Conservation (phyloP, 805 yeast species). For the Yarrowia sp. region DNA sequence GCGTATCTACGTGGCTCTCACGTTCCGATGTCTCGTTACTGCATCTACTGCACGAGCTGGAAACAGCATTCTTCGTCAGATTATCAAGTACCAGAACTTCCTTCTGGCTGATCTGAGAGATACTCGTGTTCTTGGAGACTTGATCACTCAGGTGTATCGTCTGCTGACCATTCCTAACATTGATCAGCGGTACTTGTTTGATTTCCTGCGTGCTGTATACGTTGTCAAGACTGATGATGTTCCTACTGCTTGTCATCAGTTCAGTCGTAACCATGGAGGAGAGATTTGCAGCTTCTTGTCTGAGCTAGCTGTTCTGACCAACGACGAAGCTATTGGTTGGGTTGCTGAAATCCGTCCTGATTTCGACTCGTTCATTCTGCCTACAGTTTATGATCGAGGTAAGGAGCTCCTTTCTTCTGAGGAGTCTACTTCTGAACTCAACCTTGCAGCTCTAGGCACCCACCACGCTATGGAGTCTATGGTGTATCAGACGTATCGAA, state of each 20-base stretch:
- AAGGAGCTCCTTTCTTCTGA: not conserved
- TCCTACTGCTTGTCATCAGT: not conserved
- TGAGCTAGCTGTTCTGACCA: conserved; percentile 13
- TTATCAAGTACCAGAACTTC: conserved; percentile 13
- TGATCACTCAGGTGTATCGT: conserved; percentile 8
- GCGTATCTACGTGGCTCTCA: not conserved
- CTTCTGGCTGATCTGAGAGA: conserved; percentile 9
- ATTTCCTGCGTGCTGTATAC: conserved; percentile 10
- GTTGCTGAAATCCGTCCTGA: not conserved
- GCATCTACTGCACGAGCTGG: conserved; percentile 15
- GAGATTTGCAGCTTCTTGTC: conserved; percentile 4
- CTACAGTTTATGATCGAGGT: conserved; percentile 1
- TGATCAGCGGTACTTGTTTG: conserved; percentile 16
- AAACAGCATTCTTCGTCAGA: conserved; percentile 12
- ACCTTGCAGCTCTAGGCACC: not conserved
- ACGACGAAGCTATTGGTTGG: conserved; percentile 21
- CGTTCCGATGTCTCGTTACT: not conserved
- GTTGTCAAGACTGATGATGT: conserved; percentile 6
- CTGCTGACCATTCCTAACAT: conserved; percentile 4
- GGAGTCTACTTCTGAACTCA: not conserved
- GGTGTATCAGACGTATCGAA: conserved; percentile 27
- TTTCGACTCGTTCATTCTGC: not conserved
- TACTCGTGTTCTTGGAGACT: conserved; percentile 5
- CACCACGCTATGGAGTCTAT: conserved; percentile 17
- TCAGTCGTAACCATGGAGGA: not conserved